Evolutionary conservation across 768 basidiomycete genomes (phyloP).

Genomic region (Serendipita indica): DNA sequence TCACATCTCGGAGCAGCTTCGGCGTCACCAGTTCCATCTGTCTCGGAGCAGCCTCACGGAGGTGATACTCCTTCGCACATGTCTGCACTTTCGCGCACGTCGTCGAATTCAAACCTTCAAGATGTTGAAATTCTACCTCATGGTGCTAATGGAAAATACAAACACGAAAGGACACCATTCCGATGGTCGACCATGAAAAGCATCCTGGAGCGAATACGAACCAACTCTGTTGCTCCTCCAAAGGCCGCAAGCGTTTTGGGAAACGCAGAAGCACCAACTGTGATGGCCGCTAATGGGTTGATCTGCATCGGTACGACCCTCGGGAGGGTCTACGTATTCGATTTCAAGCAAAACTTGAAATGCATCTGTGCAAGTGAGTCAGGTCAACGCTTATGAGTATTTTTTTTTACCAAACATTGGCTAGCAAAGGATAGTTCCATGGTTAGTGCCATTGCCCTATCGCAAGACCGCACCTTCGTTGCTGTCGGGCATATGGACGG

Average conservation of each 20-base stretch:
- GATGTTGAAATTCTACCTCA: conserved; percentile 18
- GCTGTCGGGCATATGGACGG: conserved; percentile 79
- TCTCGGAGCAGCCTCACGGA: conserved; percentile 29
- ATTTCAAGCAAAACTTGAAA: conserved; percentile 75
- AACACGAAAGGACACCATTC: conserved; percentile 43
- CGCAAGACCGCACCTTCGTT: conserved; percentile 85
- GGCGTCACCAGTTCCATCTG: conserved; percentile 22
- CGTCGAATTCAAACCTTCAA: conserved; percentile 41
- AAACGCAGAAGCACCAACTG: conserved; percentile 56
- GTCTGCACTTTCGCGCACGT: conserved; percentile 53
- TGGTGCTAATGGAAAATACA: conserved; percentile 12
- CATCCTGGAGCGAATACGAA: conserved; percentile 43
- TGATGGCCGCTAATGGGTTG: conserved; percentile 70
- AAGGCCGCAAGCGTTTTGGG: conserved; percentile 54
- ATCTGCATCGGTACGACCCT: conserved; percentile 77
- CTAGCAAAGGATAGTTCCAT: conserved; percentile 49
- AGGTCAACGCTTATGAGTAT: conserved; percentile 6
- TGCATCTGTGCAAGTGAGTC: conserved; percentile 62
- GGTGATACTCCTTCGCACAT: conserved; percentile 47
- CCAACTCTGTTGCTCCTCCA: conserved; percentile 27
- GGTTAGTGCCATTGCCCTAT: conserved; percentile 80
- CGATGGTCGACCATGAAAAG: conserved; percentile 56
- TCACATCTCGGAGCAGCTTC: conserved; percentile 32
- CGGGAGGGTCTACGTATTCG: conserved; percentile 70
- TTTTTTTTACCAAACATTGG: conserved; percentile 14